Conservation (phyloP, 2,329 filamentous ascomycete species). For the Arachnopeziza araneosa region DNA sequence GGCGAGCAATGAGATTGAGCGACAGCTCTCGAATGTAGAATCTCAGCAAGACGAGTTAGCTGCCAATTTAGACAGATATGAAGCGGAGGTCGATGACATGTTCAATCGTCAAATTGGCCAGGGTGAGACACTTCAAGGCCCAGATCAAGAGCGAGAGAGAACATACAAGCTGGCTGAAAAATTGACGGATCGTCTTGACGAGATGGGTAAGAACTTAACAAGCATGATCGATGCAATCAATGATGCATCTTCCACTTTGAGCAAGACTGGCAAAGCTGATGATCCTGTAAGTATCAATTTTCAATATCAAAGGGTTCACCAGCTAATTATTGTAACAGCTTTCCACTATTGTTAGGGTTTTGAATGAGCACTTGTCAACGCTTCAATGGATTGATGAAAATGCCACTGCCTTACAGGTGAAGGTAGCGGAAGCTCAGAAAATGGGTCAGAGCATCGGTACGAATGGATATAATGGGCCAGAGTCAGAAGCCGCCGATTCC, state of each 20-base stretch:
- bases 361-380: constrained; percentile 88
- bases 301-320: background rate
- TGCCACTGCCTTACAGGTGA: constrained; percentile 71
- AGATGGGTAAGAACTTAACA: constrained; percentile 85
- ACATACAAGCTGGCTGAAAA: constrained; percentile 96
- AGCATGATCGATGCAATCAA: constrained; percentile 99
- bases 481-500: constrained; percentile 72
- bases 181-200: constrained; percentile 81
- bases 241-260: constrained; percentile 79
- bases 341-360: constrained; percentile 89
- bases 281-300: constrained; percentile 62
- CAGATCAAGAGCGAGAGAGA: constrained; percentile 90
- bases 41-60: constrained; percentile 88
- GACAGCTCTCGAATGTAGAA: constrained; percentile 83
- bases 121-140: constrained; percentile 72
- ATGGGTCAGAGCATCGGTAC: constrained; percentile 56
- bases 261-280: constrained; percentile 82
- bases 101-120: constrained; percentile 73
- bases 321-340: constrained; percentile 47
- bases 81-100: constrained; percentile 85
- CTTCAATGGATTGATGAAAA: constrained; percentile 91
- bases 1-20: constrained; percentile 88
- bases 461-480: constrained; percentile 51
- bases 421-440: constrained; percentile 78
- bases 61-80: constrained; percentile 83